Base-by-base conservation (phyloP, 345 rosid genomes). In the Lepidium aucheri region DNA sequence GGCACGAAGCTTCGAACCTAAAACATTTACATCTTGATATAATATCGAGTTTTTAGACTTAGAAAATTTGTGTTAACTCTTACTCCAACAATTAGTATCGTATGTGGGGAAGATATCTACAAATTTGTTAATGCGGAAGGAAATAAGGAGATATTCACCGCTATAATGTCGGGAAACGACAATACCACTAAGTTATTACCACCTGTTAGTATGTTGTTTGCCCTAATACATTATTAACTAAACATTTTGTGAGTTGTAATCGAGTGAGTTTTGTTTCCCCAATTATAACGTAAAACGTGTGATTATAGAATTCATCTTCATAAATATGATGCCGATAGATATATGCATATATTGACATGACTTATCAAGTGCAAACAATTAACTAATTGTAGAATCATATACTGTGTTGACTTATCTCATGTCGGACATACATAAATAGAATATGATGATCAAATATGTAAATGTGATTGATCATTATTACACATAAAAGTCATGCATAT, bases 361-460 rank as follows among this genome's bases (percentile, higher is more conserved):
- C 70, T 72, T 49, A 41, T 57, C 76, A 72, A 15, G 9, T 72
- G 66, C 54, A 50, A 66, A 42, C 71, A 54, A 65, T 58, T 22
- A 65, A 57, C 53, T 57, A 57, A 57, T 64, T 56, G 65, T 65
- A 28, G 76, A 72, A 72, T 72, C 76, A 58, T 65, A 72, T 72
- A 58, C 76, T 22, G 34, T 65, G 66, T 72, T 72, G 76, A 72
- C 71, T 65, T 49, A 72, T 72, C 59, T 50, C 66, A 57, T 57
- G 40, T 56, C 60, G 53, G 53, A 72, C 26, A 58, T 35, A 41
- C 7, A 36, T 56, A 39, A 33, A 72, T 63, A 63, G 56, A 18
- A 47, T 71, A 44, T 24, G 52, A 15, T 59, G 60, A 28, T 56
- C 60, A 55, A 39, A 55, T 30, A 30, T 13, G 9, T 35, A 33